Percentiles rank a stretch among this genome's conserved stretches.
Conservation (phyloP, 75 land plant genomes). For the Picea glauca region DNA sequence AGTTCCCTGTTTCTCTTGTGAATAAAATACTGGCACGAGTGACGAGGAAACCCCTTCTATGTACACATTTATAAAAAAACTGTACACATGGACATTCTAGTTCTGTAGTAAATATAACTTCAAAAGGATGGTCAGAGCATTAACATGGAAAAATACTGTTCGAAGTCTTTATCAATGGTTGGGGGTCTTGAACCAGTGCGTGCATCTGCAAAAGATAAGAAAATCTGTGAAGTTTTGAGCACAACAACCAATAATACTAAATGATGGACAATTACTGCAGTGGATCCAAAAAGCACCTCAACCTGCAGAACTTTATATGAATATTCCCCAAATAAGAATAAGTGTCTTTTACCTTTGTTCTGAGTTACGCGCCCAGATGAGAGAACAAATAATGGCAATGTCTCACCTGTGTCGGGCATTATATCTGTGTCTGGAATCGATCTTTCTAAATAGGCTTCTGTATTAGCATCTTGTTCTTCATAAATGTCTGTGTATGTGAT, state of each 20-base stretch:
- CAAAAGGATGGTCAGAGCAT: slow-evolving; percentile 9
- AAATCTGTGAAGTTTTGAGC: not conserved
- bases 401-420: not conserved
- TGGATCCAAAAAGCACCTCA: not conserved
- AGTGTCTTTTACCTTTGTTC: slow-evolving; percentile 1
- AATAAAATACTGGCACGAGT: not conserved
- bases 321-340: not conserved
- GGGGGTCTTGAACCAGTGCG: not conserved
- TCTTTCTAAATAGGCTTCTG: not conserved
- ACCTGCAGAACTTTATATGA: not conserved
- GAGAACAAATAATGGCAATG: slow-evolving; percentile 7
- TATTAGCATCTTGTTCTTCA: slow-evolving; percentile 5
- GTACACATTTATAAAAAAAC: not conserved
- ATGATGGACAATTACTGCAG: not conserved
- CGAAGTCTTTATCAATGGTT: slow-evolving; percentile 15
- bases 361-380: slow-evolving; percentile 6
- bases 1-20: not conserved
- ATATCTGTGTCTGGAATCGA: not conserved
- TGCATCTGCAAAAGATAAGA: slow-evolving; percentile 4
- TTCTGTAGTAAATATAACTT: not conserved
- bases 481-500: not conserved
- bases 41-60: not conserved
- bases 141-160: slow-evolving; percentile 12
- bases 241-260: not conserved
- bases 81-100: not conserved